Conservation (phyloP, 2,329 filamentous ascomycete species). For the Hypoxylon sp. region DNA sequence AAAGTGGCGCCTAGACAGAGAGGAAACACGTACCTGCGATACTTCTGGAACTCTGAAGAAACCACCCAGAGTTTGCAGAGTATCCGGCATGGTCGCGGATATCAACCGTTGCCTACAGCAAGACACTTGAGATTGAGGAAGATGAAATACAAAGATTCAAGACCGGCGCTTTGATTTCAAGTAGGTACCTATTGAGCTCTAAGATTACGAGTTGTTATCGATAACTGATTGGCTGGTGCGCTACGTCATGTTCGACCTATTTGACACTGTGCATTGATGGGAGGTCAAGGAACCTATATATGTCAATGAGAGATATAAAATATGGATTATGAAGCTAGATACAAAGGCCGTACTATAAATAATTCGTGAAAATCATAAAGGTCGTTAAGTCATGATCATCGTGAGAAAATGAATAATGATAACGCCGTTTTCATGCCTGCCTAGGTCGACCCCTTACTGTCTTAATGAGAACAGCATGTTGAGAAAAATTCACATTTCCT, state of each 20-base stretch:
- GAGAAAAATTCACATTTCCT: not conserved
- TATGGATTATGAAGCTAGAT: conserved; percentile 13
- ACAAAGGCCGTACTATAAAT: conserved; percentile 20
- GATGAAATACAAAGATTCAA: conserved; percentile 8
- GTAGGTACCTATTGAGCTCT: conserved; percentile 5
- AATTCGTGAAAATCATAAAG: conserved; percentile 39
- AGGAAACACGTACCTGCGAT: conserved; percentile 55
- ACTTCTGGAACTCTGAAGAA: conserved; percentile 56
- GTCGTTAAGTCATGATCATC: conserved; percentile 39
- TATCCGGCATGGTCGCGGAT: conserved; percentile 46
- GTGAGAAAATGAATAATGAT: conserved; percentile 17
- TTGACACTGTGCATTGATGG: conserved; percentile 6
- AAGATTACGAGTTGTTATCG: conserved; percentile 13
- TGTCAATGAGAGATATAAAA: not conserved
- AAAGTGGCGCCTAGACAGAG: not conserved
- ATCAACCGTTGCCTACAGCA: conserved; percentile 2
- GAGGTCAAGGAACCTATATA: not conserved
- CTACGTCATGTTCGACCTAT: not conserved
- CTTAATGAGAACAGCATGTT: not conserved
- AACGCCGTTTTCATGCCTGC: conserved; percentile 29
- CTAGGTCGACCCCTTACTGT: not conserved
- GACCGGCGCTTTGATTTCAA: conserved; percentile 10
- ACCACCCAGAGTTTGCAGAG: conserved; percentile 24
- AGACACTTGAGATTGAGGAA: not conserved
- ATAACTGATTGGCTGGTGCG: conserved; percentile 15